phyloP scores from a whole-genome alignment of 176 grass and related monocot species.

The Triticum urartu region DNA sequence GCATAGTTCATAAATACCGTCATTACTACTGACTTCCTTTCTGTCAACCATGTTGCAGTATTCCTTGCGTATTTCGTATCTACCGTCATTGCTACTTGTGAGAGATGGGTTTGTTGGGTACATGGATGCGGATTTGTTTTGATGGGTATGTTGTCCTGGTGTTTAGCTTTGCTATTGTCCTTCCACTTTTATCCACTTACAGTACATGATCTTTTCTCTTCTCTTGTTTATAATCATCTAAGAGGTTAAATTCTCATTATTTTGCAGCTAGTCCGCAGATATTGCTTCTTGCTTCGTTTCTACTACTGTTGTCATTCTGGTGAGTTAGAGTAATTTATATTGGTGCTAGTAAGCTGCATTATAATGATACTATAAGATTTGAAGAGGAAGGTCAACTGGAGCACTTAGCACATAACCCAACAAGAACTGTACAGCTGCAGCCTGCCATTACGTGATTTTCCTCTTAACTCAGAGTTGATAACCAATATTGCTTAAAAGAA shows the following conservation, averaged over 20 bases:
- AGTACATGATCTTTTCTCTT: conserved; percentile 1
- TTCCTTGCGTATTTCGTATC: conserved; percentile 69
- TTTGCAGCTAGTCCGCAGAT: conserved; percentile 87
- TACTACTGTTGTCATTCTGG: conserved; percentile 88
- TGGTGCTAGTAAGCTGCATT: conserved; percentile 1
- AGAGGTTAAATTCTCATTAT: conserved; percentile 37
- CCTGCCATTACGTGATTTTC: not conserved
- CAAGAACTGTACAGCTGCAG: not conserved
- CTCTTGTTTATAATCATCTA: conserved; percentile 30
- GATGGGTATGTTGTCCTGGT: conserved; percentile 72
- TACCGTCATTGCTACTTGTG: conserved; percentile 76
- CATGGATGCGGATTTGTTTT: conserved; percentile 94
- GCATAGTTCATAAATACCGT: conserved; percentile 44
- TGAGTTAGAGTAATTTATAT: conserved; percentile 40
- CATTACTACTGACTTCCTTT: conserved; percentile 38
- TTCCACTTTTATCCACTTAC: conserved; percentile 26
- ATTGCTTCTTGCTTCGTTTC: conserved; percentile 87
- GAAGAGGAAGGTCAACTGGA: not conserved
- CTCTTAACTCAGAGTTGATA: too few relatives aligned
- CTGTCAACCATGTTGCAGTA: conserved; percentile 47
- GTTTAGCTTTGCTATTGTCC: conserved; percentile 33
- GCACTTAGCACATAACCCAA: not conserved
- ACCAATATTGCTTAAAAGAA: too few relatives aligned
- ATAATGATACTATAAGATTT: not conserved
- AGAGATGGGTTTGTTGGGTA: conserved; percentile 87